Conservation (phyloP, 106 monocot genomes). For the Cymbidium sinense region DNA sequence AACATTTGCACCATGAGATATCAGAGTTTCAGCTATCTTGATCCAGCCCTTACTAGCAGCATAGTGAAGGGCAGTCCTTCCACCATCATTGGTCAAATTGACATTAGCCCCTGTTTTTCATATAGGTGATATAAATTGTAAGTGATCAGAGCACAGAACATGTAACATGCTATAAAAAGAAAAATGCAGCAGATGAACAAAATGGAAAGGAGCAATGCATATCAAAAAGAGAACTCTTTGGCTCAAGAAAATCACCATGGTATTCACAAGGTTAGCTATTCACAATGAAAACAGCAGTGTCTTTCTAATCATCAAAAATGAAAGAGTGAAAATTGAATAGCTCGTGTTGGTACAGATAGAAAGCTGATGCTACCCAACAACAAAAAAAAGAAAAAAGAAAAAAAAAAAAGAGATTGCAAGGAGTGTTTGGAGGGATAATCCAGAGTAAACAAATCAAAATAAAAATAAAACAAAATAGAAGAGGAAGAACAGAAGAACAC, state of each 20-base stretch:
- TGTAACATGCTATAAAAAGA: not conserved
- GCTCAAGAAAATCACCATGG: not conserved
- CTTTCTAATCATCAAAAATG: not conserved
- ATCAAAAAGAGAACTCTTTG: not conserved
- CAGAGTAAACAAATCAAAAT: too few relatives aligned
- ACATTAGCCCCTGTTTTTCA: constrained; percentile 59
- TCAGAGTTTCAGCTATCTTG: constrained; percentile 71
- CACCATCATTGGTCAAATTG: constrained; percentile 70
- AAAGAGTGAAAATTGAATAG: not conserved
- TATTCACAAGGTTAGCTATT: not conserved
- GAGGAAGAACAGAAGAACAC: too few relatives aligned
- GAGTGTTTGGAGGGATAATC: too few relatives aligned
- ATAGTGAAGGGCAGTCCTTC: constrained; percentile 92
- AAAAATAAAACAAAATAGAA: too few relatives aligned
- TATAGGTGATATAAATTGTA: not conserved
- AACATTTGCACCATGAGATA: constrained; percentile 70
- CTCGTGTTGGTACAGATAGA: not conserved
- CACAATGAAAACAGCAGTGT: not conserved
- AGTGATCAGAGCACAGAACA: not conserved
- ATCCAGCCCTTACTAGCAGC: constrained; percentile 93
- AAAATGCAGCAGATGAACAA: constrained; percentile 1
- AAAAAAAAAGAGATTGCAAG: too few relatives aligned
- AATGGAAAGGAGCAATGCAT: too few relatives aligned
- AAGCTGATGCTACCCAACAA: not conserved
- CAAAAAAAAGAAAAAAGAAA: too few relatives aligned